Evolutionary conservation across 148 eudicot genomes (phyloP), one percentile per base, ranked within the genome.

Genomic region (Rhododendron molle): DNA sequence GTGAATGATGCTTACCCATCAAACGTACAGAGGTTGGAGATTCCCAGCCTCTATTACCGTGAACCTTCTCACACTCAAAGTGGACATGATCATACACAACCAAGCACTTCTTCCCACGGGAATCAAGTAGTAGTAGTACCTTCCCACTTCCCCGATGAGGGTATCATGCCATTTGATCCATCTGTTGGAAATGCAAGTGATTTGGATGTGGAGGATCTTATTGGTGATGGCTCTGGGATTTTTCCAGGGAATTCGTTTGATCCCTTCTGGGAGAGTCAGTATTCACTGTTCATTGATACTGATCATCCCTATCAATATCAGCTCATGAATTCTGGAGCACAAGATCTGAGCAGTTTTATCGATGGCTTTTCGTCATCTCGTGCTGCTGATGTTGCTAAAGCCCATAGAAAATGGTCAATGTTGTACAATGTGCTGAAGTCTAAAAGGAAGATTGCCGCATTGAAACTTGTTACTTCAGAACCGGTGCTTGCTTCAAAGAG

Each of bases 161-260:
- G 90, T 84, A 86, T 87, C 43, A 85, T 43, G 89, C 91, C 16
- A 88, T 94, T 21, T 95, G 84, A 81, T 85, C 98, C 8, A 65
- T 90, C 44, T 76, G 40, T 15, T 16, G 96, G 89, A 69, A 83
- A 91, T 76, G 82, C 44, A 40, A 40, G 44, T 40, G 44, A 40
- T 40, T 40, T 40, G 44, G 7, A 40, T 20, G 93, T 89, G 52
- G 28, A 89, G 84, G 92, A 91, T 83, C 50, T 86, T 23, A 85
- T 86, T 44, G 88, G 36, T 38, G 79, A 21, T 2, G 23, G 40
- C 44, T 6, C 76, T 32, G 20, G 15, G 23, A 16, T 56, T 56
- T 56, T 20, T 56, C 62, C 21, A 6, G 21, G 62, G 0, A 18
- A 56, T 18, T 32, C 30, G 38, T 5, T 72, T 72, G 13, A 72